Conservation (phyloP, 306 rosid species). For the Cucurbita ficifolia region DNA sequence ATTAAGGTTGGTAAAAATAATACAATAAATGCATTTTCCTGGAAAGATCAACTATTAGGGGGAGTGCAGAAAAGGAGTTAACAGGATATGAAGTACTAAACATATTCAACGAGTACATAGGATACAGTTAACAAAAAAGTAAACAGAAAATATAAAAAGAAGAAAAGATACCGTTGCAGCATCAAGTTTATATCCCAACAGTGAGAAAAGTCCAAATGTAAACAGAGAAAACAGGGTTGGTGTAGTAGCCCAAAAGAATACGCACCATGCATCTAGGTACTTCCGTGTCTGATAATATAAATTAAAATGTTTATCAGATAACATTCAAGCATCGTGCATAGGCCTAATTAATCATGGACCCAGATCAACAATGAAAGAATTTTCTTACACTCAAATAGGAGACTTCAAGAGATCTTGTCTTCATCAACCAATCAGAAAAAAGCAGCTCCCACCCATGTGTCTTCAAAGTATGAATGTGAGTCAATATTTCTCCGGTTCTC, state of each 20-base stretch:
- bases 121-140: conserved; percentile 13
- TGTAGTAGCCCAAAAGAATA: conserved; percentile 97
- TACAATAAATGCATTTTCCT: conserved; percentile 1
- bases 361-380: conserved; percentile 1
- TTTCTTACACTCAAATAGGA: conserved; percentile 65
- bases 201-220: conserved; percentile 78
- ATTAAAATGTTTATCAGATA: neutral
- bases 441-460: conserved; percentile 93
- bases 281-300: conserved; percentile 61
- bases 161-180: conserved; percentile 64
- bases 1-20: neutral
- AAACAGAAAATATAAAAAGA: neutral
- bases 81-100: conserved; percentile 10
- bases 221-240: conserved; percentile 81
- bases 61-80: neutral
- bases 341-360: neutral
- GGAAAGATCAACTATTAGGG: neutral
- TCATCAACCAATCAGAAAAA: conserved; percentile 87
- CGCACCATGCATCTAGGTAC: conserved; percentile 98
- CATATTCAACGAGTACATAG: conserved; percentile 9
- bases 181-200: conserved; percentile 86
- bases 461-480: conserved; percentile 77
- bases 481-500: conserved; percentile 77
- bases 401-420: conserved; percentile 76
- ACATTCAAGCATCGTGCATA: neutral